These are phyloP conservation scores for Brassica napus DNA, from an alignment of 345 rosid genomes.

Conservation along the genomic window DNA sequence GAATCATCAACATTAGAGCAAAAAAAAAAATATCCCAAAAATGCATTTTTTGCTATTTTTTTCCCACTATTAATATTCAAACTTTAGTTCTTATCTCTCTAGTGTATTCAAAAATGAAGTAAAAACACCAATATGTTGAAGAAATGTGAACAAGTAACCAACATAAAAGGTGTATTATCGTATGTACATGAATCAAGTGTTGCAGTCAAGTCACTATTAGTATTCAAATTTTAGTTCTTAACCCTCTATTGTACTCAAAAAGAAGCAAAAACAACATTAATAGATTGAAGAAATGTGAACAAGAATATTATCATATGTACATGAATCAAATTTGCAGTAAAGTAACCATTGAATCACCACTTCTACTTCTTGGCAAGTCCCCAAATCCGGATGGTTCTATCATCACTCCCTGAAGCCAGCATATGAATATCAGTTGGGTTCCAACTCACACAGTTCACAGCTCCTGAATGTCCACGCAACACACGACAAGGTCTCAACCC, in stretches of 20 bases:
- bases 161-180: too few relatives aligned
- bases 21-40: neutral
- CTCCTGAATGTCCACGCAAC: conserved; percentile 55
- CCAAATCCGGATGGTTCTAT: conserved; percentile 53
- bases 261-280: neutral
- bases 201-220: neutral
- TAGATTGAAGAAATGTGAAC: too few relatives aligned
- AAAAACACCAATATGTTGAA: too few relatives aligned
- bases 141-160: too few relatives aligned
- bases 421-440: conserved; percentile 51
- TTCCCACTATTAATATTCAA: neutral
- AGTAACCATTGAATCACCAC: neutral
- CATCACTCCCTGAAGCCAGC: conserved; percentile 52
- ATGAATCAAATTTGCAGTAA: neutral
- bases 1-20: neutral
- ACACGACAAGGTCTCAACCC: conserved; percentile 13
- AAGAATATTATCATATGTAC: neutral
- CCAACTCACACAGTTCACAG: conserved; percentile 68
- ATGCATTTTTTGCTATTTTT: neutral
- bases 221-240: neutral
- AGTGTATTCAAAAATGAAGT: too few relatives aligned
- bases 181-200: too few relatives aligned
- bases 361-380: conserved; percentile 40
- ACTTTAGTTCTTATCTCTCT: neutral
- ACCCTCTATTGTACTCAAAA: neutral